phyloP scores from a whole-genome alignment of 371 early-diverging fungal genomes.

The Parasitella parasitica region DNA sequence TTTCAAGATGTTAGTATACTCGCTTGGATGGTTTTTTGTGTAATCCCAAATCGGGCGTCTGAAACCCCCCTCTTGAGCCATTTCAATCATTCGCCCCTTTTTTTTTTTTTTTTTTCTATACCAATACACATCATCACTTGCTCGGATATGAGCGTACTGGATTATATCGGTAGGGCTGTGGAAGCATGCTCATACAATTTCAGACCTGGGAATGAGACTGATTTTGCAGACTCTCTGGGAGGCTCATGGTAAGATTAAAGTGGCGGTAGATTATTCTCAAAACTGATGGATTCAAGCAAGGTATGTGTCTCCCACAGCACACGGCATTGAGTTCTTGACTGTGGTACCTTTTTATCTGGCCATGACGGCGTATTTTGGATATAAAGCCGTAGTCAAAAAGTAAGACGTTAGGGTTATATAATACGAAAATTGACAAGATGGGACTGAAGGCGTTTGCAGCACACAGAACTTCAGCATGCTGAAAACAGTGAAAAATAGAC shows the following conservation, averaged over 20 bases:
- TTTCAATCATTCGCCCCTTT: background rate
- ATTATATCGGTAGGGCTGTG: conserved; percentile 21
- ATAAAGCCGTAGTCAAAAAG: conserved; percentile 40
- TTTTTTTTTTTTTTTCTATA: background rate
- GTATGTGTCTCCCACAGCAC: conserved; percentile 58
- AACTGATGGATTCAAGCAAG: conserved; percentile 12
- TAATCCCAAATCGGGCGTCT: background rate
- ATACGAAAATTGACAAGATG: too few species aligned
- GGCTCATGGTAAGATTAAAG: conserved; percentile 46
- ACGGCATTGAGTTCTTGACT: conserved; percentile 52
- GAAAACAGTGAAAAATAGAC: conserved; percentile 9
- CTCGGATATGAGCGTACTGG: background rate
- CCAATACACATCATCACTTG: background rate
- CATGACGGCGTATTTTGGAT: conserved; percentile 41
- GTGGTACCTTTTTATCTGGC: conserved; percentile 44
- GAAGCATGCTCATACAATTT: conserved; percentile 29
- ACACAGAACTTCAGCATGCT: conserved; percentile 16
- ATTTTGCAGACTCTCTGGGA: conserved; percentile 42
- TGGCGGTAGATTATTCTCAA: background rate
- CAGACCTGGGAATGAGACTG: conserved; percentile 29
- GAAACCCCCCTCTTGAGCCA: background rate
- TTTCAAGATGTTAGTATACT: too few species aligned
- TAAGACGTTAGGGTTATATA: conserved; percentile 19
- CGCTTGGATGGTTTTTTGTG: too few species aligned
- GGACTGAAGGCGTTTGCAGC: background rate